Conservation (phyloP, 176 grass and related monocot species). For the Oryza longistaminata region DNA sequence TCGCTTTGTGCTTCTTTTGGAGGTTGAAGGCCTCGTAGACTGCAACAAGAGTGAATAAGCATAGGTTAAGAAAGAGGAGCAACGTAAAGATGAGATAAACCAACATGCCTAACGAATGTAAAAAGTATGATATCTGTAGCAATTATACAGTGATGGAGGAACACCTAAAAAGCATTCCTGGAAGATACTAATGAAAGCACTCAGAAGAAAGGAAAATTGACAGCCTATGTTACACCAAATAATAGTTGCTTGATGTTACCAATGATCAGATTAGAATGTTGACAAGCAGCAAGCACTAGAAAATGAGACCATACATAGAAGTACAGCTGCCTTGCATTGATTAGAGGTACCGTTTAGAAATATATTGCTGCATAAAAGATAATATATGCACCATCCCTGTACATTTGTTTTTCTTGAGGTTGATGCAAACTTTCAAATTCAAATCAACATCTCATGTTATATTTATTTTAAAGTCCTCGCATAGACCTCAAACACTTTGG, state of each 20-base stretch:
- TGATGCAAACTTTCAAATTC: not conserved
- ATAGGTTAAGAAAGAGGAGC: not conserved
- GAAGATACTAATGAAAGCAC: constrained; percentile 5
- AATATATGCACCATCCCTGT: not conserved
- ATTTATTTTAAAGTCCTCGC: not conserved
- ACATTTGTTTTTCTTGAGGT: not conserved
- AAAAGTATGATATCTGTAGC: not conserved
- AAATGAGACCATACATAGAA: constrained; percentile 18
- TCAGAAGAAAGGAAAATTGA: not conserved
- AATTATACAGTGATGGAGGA: not conserved
- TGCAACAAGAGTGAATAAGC: constrained; percentile 41
- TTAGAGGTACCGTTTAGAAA: constrained; percentile 1
- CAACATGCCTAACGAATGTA: not conserved
- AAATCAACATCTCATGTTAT: not conserved
- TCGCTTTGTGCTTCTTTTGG: constrained; percentile 42
- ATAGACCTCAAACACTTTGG: not conserved
- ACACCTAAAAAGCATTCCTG: not conserved
- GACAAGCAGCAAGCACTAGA: not conserved
- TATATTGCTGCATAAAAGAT: not conserved
- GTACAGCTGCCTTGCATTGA: not conserved
- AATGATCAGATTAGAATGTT: constrained; percentile 13
- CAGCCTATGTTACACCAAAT: not conserved
- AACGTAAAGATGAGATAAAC: not conserved
- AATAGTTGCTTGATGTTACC: not conserved
- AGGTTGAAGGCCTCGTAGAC: constrained; percentile 57